A percentile compares a stretch with the other conserved stretches of the same genome.
Conservation (phyloP, 192 early-diverging fungal species). For the Rhizophagus sp. region DNA sequence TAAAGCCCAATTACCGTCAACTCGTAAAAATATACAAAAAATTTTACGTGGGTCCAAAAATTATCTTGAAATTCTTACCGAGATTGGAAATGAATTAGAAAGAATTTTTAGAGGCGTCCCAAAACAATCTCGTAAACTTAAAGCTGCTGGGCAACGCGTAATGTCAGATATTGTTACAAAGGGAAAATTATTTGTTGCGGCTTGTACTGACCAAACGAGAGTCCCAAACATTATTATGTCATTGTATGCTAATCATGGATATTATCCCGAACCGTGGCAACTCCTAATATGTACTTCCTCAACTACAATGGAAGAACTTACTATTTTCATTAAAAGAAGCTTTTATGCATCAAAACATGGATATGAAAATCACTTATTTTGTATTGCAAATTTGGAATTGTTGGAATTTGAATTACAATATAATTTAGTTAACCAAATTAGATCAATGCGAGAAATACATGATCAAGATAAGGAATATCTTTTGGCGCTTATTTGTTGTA, state of each 20-base stretch:
- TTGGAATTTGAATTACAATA: constrained; percentile 29
- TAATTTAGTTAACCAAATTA: constrained; percentile 25
- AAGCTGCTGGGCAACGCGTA: neutral
- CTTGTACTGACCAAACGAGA: constrained; percentile 20
- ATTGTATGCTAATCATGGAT: constrained; percentile 26
- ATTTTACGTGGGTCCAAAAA: neutral
- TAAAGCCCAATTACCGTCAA: neutral
- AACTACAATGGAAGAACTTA: constrained; percentile 30
- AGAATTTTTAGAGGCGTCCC: neutral
- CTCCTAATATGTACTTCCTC: constrained; percentile 26
- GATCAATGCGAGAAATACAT: neutral
- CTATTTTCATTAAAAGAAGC: constrained; percentile 25
- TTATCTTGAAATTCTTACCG: neutral
- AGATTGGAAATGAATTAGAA: neutral
- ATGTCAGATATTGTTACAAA: constrained; percentile 20
- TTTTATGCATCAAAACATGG: constrained; percentile 24
- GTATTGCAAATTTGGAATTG: constrained; percentile 27
- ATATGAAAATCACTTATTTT: constrained; percentile 25
- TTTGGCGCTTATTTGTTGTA: constrained; percentile 26
- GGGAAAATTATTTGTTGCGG: constrained; percentile 30
- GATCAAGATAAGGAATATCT: neutral
- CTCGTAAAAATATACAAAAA: neutral
- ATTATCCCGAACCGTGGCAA: constrained; percentile 27
- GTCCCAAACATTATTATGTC: constrained; percentile 30
- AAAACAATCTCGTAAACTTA: constrained; percentile 6